Base-by-base conservation (phyloP, 192 early-diverging fungal species). In the Radiomyces spectabilis region DNA sequence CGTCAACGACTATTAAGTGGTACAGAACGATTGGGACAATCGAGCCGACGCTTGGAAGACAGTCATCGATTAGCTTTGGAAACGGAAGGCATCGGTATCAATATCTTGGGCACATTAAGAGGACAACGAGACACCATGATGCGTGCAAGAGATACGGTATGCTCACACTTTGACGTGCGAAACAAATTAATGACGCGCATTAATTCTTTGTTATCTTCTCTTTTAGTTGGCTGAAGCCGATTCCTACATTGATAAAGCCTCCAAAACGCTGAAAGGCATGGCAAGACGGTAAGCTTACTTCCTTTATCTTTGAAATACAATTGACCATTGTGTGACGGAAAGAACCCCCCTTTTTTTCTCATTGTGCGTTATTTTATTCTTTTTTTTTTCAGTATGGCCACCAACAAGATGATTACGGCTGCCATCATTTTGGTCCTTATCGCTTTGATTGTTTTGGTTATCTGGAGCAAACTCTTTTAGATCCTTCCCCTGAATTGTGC, bases 111-210 rank as follows among this genome's bases (percentile, higher is more conserved):
- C 12, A 84, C 85, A 52, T 61, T 97, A 57, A 77, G 88, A 48
- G 74, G 85, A 25, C 96, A 98, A 66, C 61, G 96, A 30, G 91
- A 98, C 62, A 91, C 94, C 50, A 92, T 98, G 58, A 61, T 87
- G 22, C 71, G 85, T 42, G 90, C 93, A 24, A 75, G 87, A 55
- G 87, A 96, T 75, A 82, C 83, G 6, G 86, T 92, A 79, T 50
- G 73, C 67, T 19, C 34, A 1, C 19, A 9, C 19, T 15, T 10
- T 52, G 12, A 13, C n/a, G 38, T 12, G 38, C n/a, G 12, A 39
- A 12, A n/a, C 38, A 12, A n/a, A n/a, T n/a, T n/a, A n/a, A n/a
- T n/a, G n/a, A n/a, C n/a, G n/a, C n/a, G n/a, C n/a, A n/a, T n/a
- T n/a, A n/a, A n/a, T n/a, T n/a, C n/a, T n/a, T 19, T 32, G 16